A percentile compares a stretch with the other conserved stretches of the same genome.
Evolutionary conservation across 225 moss, liverwort and hornwort species (phyloP).

Genomic region (Antitrichia curtipendula): DNA sequence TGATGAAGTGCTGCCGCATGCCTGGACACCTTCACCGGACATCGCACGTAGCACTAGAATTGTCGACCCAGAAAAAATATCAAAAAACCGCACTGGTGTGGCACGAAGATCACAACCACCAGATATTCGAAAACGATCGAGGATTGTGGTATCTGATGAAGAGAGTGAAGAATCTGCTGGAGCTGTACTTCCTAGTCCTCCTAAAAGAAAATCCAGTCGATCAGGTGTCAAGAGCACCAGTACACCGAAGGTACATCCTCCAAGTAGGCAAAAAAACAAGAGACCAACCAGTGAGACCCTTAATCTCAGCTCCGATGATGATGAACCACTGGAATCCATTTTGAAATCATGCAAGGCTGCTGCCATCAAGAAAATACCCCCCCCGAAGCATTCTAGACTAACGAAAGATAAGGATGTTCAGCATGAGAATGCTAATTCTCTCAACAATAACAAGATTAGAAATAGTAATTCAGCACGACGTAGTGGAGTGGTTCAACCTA

Average conservation of each 20-base stretch:
- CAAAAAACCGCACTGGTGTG: background rate
- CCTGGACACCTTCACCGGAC: background rate
- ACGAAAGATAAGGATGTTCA: background rate
- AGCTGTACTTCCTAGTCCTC: conserved; percentile 1
- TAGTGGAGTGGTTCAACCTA: background rate
- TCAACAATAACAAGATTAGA: background rate
- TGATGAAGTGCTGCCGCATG: conserved; percentile 2
- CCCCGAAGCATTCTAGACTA: background rate
- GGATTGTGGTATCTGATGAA: conserved; percentile 55
- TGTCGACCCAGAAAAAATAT: background rate
- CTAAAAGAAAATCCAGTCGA: conserved; percentile 4
- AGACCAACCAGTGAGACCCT: conserved; percentile 6
- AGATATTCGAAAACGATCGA: conserved; percentile 18
- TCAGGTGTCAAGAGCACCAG: background rate
- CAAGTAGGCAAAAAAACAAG: conserved; percentile 1
- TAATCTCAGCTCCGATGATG: conserved; percentile 28
- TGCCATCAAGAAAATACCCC: conserved; percentile 6
- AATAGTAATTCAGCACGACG: background rate
- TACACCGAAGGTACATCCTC: background rate
- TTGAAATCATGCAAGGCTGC: background rate
- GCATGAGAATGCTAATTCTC: background rate
- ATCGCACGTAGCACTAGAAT: background rate
- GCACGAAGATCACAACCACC: conserved; percentile 8
- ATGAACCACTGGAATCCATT: conserved; percentile 15
- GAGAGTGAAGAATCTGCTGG: conserved; percentile 33